Evolutionary conservation across 148 eudicot genomes (phyloP).

Genomic region (Pharnaceum exiguum): DNA sequence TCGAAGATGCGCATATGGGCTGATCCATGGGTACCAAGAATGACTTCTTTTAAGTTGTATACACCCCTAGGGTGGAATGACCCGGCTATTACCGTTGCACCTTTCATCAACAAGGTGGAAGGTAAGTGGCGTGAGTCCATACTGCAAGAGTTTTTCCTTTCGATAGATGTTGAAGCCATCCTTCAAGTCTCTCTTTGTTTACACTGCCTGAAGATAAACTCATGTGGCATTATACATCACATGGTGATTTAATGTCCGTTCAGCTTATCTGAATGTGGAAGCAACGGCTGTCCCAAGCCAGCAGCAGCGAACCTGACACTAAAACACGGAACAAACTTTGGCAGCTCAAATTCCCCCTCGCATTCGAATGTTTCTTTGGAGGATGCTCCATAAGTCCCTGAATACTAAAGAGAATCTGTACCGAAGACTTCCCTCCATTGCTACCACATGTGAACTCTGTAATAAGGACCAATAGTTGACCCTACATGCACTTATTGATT

Average conservation of each 20-base stretch:
- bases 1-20: neutral
- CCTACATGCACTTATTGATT: too few relatives aligned
- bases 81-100: too few relatives aligned
- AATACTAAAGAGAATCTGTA: neutral
- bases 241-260: neutral
- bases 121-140: neutral
- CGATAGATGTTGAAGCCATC: neutral
- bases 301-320: neutral
- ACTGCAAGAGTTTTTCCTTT: neutral
- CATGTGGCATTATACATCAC: neutral
- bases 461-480: too few relatives aligned
- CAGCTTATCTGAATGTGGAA: neutral
- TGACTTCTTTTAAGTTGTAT: too few relatives aligned
- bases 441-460: too few relatives aligned
- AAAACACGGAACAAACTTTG: neutral
- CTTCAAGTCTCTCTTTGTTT: neutral
- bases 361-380: neutral
- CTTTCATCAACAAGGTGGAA: neutral
- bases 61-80: too few relatives aligned
- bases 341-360: neutral
- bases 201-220: neutral
- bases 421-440: neutral
- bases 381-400: neutral
- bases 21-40: too few relatives aligned
- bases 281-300: neutral